Evolutionary conservation across 768 basidiomycete species (phyloP).

Genomic region (Sporobolomyces phaffii): DNA sequence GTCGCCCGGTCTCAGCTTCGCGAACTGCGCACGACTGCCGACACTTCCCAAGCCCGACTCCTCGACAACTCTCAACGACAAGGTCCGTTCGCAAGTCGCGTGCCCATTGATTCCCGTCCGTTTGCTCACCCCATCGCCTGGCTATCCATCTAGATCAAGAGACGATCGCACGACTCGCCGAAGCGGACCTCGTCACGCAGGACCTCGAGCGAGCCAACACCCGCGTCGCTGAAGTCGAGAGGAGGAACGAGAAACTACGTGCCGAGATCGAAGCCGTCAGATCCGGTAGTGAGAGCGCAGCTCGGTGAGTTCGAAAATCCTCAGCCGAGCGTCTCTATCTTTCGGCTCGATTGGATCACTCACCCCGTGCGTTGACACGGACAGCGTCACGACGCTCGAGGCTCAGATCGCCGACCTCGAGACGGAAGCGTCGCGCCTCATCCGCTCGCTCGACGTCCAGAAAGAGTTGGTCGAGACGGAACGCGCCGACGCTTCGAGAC

Average conservation of each 20-base stretch:
- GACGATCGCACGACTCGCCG: constrained; percentile 77
- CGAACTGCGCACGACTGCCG: constrained; percentile 82
- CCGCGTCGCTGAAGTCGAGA: constrained; percentile 82
- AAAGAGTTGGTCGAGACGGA: constrained; percentile 57
- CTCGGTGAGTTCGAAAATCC: constrained; percentile 51
- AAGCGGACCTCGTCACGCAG: constrained; percentile 88
- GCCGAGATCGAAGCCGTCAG: constrained; percentile 89
- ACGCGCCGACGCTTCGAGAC: constrained; percentile 60
- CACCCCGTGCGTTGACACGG: background rate
- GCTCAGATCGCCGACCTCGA: constrained; percentile 69
- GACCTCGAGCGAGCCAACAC: constrained; percentile 94
- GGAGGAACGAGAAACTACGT: constrained; percentile 89
- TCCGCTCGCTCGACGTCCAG: constrained; percentile 54
- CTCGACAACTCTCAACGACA: constrained; percentile 85
- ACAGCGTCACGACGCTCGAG: constrained; percentile 67
- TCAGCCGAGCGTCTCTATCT: background rate
- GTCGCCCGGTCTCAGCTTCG: constrained; percentile 80
- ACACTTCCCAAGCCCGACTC: constrained; percentile 85
- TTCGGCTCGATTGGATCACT: too few species aligned
- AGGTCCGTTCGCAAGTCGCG: constrained; percentile 53
- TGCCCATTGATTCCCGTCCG: too few species aligned
- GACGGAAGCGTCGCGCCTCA: constrained; percentile 64
- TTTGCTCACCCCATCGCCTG: too few species aligned
- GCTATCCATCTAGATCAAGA: constrained; percentile 67
- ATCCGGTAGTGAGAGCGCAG: constrained; percentile 65